phyloP scores from a whole-genome alignment of 768 basidiomycete genomes.

The Kwoniella europaea region DNA sequence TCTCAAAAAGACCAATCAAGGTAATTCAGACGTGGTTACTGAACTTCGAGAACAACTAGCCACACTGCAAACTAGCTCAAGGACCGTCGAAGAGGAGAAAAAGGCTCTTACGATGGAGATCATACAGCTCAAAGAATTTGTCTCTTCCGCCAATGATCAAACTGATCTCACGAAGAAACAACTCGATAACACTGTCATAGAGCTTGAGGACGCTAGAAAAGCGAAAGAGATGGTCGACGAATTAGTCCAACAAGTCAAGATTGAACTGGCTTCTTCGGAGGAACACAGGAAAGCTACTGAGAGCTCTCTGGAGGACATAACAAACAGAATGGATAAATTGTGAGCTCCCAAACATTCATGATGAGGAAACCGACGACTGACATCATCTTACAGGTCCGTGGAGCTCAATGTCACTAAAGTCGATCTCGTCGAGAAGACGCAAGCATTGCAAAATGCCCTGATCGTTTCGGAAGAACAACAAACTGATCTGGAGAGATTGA shows the following conservation, averaged over 20 bases:
- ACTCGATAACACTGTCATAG: neutral
- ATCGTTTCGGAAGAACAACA: neutral
- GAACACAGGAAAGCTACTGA: neutral
- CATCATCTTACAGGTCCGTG: neutral
- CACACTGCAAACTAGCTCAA: neutral
- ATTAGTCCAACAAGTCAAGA: conserved; percentile 10
- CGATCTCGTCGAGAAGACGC: neutral
- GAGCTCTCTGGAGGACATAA: conserved; percentile 1
- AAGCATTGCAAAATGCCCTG: neutral
- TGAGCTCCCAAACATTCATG: neutral
- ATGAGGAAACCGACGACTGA: neutral
- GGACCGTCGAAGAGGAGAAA: neutral
- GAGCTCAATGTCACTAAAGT: neutral
- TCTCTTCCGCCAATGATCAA: neutral
- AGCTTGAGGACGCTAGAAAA: neutral
- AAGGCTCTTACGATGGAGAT: neutral
- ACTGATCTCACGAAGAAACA: neutral
- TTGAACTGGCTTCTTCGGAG: neutral
- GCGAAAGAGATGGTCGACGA: conserved; percentile 7
- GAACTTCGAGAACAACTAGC: neutral
- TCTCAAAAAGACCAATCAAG: neutral
- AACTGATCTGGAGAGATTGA: conserved; percentile 4
- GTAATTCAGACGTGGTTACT: neutral
- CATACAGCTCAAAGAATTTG: neutral
- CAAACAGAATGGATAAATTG: neutral